These are phyloP conservation scores for Phytophthora vignae DNA, from an alignment of 352 stramenopile species.

Conservation along the genomic window DNA sequence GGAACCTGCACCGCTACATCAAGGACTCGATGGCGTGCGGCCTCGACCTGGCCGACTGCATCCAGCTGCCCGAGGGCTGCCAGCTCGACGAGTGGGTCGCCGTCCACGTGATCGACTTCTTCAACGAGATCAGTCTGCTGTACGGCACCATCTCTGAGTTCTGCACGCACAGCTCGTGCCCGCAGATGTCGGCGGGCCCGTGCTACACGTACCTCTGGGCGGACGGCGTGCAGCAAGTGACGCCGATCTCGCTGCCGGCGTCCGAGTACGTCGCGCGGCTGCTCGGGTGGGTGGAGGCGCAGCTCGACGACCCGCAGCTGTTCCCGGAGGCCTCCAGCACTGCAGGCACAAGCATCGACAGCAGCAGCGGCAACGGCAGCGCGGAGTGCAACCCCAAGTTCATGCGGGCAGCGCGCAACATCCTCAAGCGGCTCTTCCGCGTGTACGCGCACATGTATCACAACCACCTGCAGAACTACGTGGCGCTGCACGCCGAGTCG, in stretches of 20 bases:
- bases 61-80: conserved; percentile 72
- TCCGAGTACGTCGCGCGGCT: conserved; percentile 88
- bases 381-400: conserved; percentile 48
- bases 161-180: conserved; percentile 68
- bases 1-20: conserved; percentile 76
- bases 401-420: conserved; percentile 65
- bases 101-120: conserved; percentile 92
- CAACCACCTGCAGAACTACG: conserved; percentile 93
- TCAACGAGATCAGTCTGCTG: conserved; percentile 93
- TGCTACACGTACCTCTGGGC: conserved; percentile 92
- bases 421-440: conserved; percentile 96
- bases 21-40: conserved; percentile 71
- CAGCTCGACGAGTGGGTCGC: conserved; percentile 74
- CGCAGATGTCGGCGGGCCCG: conserved; percentile 76
- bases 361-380: conserved; percentile 18
- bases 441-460: conserved; percentile 98
- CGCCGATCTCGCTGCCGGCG: conserved; percentile 66
- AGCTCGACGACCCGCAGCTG: conserved; percentile 79
- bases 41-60: conserved; percentile 65
- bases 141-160: conserved; percentile 91
- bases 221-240: conserved; percentile 60
- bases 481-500: conserved; percentile 91
- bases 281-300: conserved; percentile 86
- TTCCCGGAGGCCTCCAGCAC: conserved; percentile 50
- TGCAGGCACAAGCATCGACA: not conserved